Evolutionary conservation across 352 stramenopile genomes (phyloP), one percentile per base, ranked within the genome.

Genomic region (Blastocystis sp.): DNA sequence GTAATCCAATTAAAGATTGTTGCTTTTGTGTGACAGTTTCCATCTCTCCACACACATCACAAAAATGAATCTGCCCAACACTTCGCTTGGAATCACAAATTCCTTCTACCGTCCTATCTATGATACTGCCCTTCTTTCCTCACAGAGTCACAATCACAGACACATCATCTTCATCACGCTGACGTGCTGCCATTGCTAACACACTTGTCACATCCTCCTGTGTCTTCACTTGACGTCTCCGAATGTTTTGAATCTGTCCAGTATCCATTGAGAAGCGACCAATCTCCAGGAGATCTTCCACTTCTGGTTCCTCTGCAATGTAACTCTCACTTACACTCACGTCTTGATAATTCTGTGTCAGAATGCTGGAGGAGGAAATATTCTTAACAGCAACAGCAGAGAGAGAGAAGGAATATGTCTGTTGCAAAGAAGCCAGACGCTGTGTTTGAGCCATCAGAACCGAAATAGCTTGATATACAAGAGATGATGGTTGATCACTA

Each of bases 261-360:
- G 49, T 16, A 16, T 80, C 69, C 6, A 63, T 46, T 2, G 69
- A 80, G 56, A 80, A 80, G 7, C 69, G 69, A 24, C 69, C 69
- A 35, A 80, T 58, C 51, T 80, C 69, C 6, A 80, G 37, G 46
- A 80, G 19, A 59, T 80, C 69, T 4, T 80, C 37, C 21, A 80
- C 27, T 4, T 16, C 9, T 11, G 69, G 46, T 35, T 80, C 69
- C 6, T 80, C 69, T 0, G 43, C 69, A 19, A 80, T 59, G 24
- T 59, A 80, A 5, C 37, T 59, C 46, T 80, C 69, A 14, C 69
- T 46, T 19, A 59, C 69, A 37, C 69, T 80, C 12, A 37, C 7
- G 46, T 80, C 46, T 29, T 80, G 35, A 5, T 61, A 6, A 32
- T 80, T 39, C 9, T 35, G 9, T n/a, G n/a, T n/a, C 7, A 16